Conservation (phyloP, 371 early-diverging fungal genomes). For the Neoconidiobolus thromboides region DNA sequence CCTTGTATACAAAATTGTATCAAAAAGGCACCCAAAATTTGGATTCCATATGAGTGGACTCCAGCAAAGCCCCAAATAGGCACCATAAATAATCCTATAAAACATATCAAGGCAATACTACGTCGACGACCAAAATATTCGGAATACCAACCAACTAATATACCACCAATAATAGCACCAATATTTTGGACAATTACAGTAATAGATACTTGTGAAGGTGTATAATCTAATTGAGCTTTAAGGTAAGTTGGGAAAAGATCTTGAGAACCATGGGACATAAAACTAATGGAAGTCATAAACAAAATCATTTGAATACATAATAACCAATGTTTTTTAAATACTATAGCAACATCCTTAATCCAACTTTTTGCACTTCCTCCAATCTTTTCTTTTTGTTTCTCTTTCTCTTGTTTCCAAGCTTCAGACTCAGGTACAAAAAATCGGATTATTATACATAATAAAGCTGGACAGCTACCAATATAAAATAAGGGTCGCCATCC, state of each 20-base stretch:
- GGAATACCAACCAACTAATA: constrained; percentile 36
- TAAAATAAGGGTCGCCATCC: constrained; percentile 53
- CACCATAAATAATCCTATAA: constrained; percentile 36
- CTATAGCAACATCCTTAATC: not conserved
- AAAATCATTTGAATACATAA: constrained; percentile 2
- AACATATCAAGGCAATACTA: constrained; percentile 20
- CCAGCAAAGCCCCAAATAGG: constrained; percentile 40
- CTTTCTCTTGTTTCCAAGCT: constrained; percentile 16
- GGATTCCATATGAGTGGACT: constrained; percentile 13
- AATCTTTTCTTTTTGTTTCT: constrained; percentile 14
- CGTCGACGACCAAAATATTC: constrained; percentile 41
- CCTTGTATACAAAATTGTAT: constrained; percentile 40
- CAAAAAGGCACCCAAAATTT: constrained; percentile 35
- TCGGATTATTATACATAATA: constrained; percentile 31
- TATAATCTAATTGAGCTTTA: constrained; percentile 28
- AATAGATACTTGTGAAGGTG: constrained; percentile 24
- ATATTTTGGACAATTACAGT: constrained; percentile 36
- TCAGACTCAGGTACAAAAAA: constrained; percentile 44
- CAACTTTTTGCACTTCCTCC: constrained; percentile 5
- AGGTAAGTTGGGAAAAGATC: constrained; percentile 54
- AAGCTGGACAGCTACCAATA: constrained; percentile 38
- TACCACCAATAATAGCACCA: constrained; percentile 51
- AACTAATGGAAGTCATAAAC: constrained; percentile 24
- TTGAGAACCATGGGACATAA: constrained; percentile 46
- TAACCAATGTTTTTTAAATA: not conserved